Conservation (phyloP, 2,329 filamentous ascomycete genomes). For the Ophiostoma triangulosporum region DNA sequence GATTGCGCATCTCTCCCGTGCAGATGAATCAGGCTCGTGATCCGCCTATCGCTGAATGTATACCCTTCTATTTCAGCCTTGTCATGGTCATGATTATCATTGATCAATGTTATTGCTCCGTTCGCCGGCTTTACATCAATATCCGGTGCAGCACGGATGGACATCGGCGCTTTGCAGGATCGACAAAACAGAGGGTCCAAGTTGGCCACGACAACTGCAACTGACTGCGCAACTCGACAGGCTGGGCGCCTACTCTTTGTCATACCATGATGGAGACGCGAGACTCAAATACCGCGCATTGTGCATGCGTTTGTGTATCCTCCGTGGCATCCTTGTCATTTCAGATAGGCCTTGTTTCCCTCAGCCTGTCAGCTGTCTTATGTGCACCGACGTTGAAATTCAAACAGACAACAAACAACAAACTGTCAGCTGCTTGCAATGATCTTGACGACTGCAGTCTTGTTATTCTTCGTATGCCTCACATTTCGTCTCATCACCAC, state of each 20-base stretch:
- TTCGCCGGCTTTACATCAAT: not conserved
- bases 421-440: no score
- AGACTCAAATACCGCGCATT: not conserved
- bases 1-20: not conserved
- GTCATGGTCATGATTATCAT: no score
- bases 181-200: not conserved
- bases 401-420: no score
- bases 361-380: no score
- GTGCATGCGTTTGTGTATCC: not conserved
- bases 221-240: not conserved
- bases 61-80: not conserved
- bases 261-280: not conserved
- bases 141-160: not conserved
- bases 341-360: no score
- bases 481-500: no score
- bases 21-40: not conserved
- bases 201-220: not conserved
- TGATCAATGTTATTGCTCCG: not conserved
- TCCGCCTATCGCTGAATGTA: not conserved
- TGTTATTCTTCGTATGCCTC: not conserved
- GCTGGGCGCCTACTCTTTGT: not conserved
- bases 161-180: not conserved
- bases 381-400: no score
- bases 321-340: not conserved
- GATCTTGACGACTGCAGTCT: not conserved